Base-by-base conservation (phyloP, 2,329 filamentous ascomycete species). In the Dactylellina leptospora region DNA sequence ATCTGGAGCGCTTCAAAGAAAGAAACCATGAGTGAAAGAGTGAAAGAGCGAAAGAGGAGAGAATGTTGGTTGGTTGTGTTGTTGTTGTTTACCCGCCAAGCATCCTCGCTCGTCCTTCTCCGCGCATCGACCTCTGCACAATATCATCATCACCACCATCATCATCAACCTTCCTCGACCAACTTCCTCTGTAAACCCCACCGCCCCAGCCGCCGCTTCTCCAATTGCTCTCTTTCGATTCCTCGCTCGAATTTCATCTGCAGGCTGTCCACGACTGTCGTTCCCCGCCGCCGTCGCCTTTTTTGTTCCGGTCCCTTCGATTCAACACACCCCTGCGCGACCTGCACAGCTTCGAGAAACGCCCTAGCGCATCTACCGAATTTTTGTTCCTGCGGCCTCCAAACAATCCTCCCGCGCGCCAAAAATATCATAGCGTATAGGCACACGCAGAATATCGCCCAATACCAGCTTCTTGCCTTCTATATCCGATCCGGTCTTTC, bases 261-360 rank as follows among this genome's bases (percentile, higher is more conserved):
- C 30, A 6, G 30, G 6, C 30, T 6, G 30, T 33, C 13, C 30
- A n/a, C n/a, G n/a, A n/a, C n/a, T n/a, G n/a, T n/a, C n/a, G n/a
- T n/a, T n/a, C n/a, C n/a, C n/a, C n/a, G n/a, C n/a, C n/a, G n/a
- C n/a, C n/a, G n/a, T n/a, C 11, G 13, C 8, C 16, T 13, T 25
- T 33, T 6, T 6, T 51, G 33, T 13, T 33, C n/a, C 13, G 8
- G 25, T 4, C 23, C 3, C 23, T 11, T 51, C 45, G n/a, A n/a
- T n/a, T n/a, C n/a, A n/a, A n/a, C 13, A 16, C 27, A 16, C 36
- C 30, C 36, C 20, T 56, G n/a, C 50, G 36, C 6, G 36, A 40
- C 18, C 36, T 22, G 27, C 54, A 47, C 38, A 58, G 25, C 40
- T 45, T 58, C 54, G 40, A 30, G 51, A 58, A 58, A 4, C 20